phyloP scores from a whole-genome alignment of 2,329 filamentous ascomycete genomes.

The Phialophora expanda region DNA sequence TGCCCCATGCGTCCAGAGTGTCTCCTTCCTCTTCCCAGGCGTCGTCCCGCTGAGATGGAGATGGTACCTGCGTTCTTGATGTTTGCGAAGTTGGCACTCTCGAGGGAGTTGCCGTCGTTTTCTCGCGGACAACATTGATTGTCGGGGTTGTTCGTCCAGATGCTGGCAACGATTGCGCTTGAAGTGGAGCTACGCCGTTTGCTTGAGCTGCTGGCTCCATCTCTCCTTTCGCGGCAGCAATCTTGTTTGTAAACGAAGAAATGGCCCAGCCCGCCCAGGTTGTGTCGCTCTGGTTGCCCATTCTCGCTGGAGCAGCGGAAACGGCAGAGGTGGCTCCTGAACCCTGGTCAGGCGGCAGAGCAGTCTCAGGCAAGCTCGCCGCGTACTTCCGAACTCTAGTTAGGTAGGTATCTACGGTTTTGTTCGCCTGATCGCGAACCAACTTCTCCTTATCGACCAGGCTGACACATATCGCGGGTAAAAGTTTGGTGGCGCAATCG shows the following conservation, averaged over 20 bases:
- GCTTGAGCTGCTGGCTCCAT: constrained; percentile 66
- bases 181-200: constrained; percentile 45
- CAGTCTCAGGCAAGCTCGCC: constrained; percentile 77
- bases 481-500: constrained; percentile 80
- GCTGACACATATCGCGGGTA: constrained; percentile 82
- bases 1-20: constrained; percentile 77
- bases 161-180: constrained; percentile 58
- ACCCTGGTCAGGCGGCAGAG: constrained; percentile 68
- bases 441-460: constrained; percentile 95
- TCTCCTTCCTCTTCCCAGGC: constrained; percentile 65
- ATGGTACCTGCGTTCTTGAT: constrained; percentile 26
- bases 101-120: constrained; percentile 17
- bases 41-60: constrained; percentile 51
- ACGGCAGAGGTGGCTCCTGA: constrained; percentile 51
- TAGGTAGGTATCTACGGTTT: constrained; percentile 85
- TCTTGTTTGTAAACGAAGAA: constrained; percentile 95
- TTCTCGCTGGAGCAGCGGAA: constrained; percentile 58
- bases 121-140: constrained; percentile 27
- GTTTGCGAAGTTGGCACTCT: constrained; percentile 13
- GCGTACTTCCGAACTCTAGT: constrained; percentile 80
- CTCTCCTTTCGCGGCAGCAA: constrained; percentile 81
- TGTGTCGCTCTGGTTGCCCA: constrained; percentile 75
- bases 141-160: constrained; percentile 45
- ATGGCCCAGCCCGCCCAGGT: constrained; percentile 98
- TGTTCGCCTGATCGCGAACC: constrained; percentile 87